These are phyloP conservation scores for Linaria vulgaris DNA, from an alignment of 257 asterid species.

Conservation along the genomic window DNA sequence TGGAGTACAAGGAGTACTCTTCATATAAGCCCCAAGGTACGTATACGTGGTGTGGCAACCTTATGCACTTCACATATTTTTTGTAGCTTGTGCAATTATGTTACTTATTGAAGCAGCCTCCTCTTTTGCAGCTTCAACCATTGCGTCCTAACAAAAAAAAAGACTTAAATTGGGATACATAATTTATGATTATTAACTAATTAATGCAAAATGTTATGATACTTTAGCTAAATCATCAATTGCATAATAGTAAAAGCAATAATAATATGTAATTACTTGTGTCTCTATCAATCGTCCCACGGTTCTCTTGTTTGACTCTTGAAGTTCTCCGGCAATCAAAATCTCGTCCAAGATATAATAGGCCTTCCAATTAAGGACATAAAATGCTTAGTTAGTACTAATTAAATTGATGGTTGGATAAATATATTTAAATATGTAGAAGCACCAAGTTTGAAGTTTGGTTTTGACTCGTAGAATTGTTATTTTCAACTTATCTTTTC, in stretches of 20 bases:
- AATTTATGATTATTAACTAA: too few species aligned
- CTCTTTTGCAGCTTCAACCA: slow-evolving; percentile 97
- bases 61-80: slow-evolving; percentile 17
- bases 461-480: background rate
- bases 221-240: slow-evolving; percentile 3
- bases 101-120: slow-evolving; percentile 84
- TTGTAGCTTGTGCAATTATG: slow-evolving; percentile 92
- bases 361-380: slow-evolving; percentile 41
- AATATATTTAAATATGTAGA: too few species aligned
- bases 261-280: slow-evolving; percentile 48
- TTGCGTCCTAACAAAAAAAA: slow-evolving; percentile 63
- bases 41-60: too few species aligned
- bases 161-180: too few species aligned
- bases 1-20: too few species aligned
- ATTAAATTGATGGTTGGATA: too few species aligned
- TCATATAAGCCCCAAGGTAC: too few species aligned
- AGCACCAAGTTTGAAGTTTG: background rate
- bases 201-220: too few species aligned
- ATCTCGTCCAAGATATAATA: slow-evolving; percentile 92
- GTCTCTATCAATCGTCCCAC: slow-evolving; percentile 90
- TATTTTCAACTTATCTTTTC: background rate
- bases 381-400: too few species aligned
- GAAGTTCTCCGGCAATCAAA: slow-evolving; percentile 96
- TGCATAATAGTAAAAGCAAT: background rate
- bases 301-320: slow-evolving; percentile 94